A percentile compares a stretch with the other conserved stretches of the same genome.
These are phyloP conservation scores for Auricularia auricula-judae DNA, from an alignment of 768 basidiomycete species.

Conservation along the genomic window DNA sequence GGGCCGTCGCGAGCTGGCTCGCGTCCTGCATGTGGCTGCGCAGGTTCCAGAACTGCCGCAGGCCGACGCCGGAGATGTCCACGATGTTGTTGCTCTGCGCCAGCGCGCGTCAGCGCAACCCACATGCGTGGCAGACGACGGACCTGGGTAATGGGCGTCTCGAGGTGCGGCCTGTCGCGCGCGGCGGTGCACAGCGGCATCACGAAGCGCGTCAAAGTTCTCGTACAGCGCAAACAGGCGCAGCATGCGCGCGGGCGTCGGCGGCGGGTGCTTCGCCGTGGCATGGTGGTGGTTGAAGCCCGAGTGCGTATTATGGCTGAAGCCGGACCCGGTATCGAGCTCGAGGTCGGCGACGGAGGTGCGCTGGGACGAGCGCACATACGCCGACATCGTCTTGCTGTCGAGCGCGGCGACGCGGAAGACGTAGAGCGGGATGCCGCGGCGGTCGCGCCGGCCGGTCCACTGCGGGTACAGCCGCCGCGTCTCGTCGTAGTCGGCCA, in stretches of 20 bases:
- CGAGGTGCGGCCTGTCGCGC: constrained; percentile 33
- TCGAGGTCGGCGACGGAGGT: background rate
- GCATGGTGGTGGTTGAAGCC: too few relatives aligned
- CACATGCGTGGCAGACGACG: constrained; percentile 1
- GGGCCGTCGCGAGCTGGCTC: constrained; percentile 59
- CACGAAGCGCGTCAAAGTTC: constrained; percentile 48
- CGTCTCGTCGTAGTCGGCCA: background rate
- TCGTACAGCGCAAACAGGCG: constrained; percentile 36
- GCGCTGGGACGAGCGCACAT: background rate
- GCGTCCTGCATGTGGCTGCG: constrained; percentile 67
- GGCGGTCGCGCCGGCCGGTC: background rate
- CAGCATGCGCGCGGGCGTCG: background rate
- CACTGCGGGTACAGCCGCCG: background rate
- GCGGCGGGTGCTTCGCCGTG: background rate
- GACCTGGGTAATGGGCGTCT: constrained; percentile 50
- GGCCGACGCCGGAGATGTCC: constrained; percentile 53
- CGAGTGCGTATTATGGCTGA: too few relatives aligned
- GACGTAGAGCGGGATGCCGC: background rate
- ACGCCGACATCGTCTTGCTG: background rate
- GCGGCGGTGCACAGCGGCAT: constrained; percentile 53
- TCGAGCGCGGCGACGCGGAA: background rate
- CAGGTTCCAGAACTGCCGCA: constrained; percentile 58
- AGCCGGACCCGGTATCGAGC: too few relatives aligned
- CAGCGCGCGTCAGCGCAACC: background rate
- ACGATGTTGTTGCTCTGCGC: constrained; percentile 43